These are phyloP conservation scores for Candida berthetii DNA, from an alignment of 805 yeast species.

Conservation along the genomic window DNA sequence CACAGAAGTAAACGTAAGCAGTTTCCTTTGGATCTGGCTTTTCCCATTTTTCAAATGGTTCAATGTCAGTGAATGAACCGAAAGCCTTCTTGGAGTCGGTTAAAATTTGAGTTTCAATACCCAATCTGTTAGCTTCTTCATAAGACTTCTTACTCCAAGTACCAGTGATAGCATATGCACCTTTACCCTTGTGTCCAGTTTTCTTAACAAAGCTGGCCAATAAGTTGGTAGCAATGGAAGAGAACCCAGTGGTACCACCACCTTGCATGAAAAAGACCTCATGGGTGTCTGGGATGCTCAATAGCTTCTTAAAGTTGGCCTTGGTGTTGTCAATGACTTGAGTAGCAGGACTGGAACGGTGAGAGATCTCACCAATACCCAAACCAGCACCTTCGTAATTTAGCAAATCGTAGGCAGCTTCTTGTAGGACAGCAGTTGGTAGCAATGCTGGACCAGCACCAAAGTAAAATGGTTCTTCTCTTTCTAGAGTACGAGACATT, in stretches of 20 bases:
- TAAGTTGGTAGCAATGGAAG: constrained; percentile 79
- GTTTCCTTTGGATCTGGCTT: constrained; percentile 52
- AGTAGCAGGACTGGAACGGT: constrained; percentile 81
- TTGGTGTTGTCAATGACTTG: constrained; percentile 75
- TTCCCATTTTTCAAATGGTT: constrained; percentile 57
- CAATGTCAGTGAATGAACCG: constrained; percentile 64
- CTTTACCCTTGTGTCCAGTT: constrained; percentile 70
- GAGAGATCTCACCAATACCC: constrained; percentile 95
- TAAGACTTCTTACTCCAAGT: constrained; percentile 87
- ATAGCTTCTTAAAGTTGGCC: constrained; percentile 52
- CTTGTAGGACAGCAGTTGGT: constrained; percentile 77
- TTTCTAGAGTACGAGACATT: constrained; percentile 31
- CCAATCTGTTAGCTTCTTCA: constrained; percentile 84
- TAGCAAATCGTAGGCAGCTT: constrained; percentile 81
- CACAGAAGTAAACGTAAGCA: constrained; percentile 87
- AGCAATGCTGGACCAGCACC: constrained; percentile 99
- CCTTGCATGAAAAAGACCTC: constrained; percentile 96
- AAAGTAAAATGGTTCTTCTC: constrained; percentile 75
- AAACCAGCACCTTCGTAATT: constrained; percentile 65
- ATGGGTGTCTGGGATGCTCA: constrained; percentile 83
- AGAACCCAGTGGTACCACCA: constrained; percentile 96
- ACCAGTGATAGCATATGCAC: constrained; percentile 88
- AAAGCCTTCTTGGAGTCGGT: constrained; percentile 51
- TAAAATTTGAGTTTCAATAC: constrained; percentile 65
- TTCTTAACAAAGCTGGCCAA: constrained; percentile 67